Conservation (phyloP, 208 protist species). For the Trypanosoma vivax region DNA sequence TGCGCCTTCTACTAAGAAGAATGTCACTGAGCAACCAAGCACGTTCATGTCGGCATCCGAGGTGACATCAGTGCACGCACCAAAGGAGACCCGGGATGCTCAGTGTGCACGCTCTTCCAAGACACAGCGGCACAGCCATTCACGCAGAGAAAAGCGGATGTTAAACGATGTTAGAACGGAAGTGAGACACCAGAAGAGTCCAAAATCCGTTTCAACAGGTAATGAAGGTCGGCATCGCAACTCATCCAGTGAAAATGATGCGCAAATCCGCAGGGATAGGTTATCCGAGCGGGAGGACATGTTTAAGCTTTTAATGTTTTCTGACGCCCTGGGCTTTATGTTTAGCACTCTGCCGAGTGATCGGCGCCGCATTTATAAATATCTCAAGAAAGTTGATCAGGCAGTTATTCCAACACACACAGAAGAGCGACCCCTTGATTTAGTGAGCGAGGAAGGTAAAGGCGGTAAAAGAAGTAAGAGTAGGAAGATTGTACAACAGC, state of each 20-base stretch:
- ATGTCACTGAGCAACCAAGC: no score
- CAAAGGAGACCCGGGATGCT: no score
- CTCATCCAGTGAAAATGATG: conserved; percentile 5
- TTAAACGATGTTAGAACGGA: no score
- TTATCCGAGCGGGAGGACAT: conserved; percentile 64
- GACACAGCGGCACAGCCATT: no score
- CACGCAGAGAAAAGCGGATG: no score
- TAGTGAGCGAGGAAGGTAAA: not conserved
- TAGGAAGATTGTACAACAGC: not conserved
- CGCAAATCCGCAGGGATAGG: conserved; percentile 35
- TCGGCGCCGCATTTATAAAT: conserved; percentile 32
- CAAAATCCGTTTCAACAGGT: no score
- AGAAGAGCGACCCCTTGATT: not conserved
- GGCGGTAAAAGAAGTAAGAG: not conserved
- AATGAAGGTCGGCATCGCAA: no score
- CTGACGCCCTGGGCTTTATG: conserved; percentile 60
- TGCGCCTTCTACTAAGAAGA: no score
- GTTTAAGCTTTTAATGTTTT: conserved; percentile 81
- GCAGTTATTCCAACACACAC: conserved; percentile 14
- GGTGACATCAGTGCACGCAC: no score
- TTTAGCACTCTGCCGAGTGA: conserved; percentile 50
- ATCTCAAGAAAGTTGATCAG: conserved; percentile 53
- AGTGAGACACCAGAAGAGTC: no score
- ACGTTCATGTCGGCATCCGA: no score
- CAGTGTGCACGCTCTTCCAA: no score